phyloP scores from a whole-genome alignment of 768 basidiomycete genomes.

The Crepidotus variabilis region DNA sequence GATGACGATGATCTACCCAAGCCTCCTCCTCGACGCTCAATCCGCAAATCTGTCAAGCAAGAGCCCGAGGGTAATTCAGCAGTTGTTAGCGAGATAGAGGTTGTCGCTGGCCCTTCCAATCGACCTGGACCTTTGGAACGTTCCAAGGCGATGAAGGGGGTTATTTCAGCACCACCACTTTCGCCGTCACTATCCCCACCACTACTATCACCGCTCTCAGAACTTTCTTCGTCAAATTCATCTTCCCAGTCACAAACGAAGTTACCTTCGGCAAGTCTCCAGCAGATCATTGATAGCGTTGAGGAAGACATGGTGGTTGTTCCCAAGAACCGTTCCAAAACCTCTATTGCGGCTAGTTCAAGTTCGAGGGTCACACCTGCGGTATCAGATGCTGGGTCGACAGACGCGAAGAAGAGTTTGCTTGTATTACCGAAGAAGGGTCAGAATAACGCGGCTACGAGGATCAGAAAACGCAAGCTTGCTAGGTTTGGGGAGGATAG shows the following conservation, averaged over 20 bases:
- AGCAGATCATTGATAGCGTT: conserved; percentile 8
- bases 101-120: not conserved
- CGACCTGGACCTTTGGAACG: not conserved
- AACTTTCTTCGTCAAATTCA: not conserved
- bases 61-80: not conserved
- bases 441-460: conserved; percentile 25
- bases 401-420: conserved; percentile 8
- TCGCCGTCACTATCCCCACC: not conserved
- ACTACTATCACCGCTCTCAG: not conserved
- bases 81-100: not conserved
- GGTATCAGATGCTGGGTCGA: not conserved
- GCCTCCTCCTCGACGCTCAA: not conserved
- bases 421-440: conserved; percentile 7
- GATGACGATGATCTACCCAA: conserved; percentile 1
- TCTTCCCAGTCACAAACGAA: not conserved
- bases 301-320: conserved; percentile 14
- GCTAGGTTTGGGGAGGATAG: conserved; percentile 5
- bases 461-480: conserved; percentile 29
- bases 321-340: conserved; percentile 7
- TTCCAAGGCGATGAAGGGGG: not conserved
- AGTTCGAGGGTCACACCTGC: not conserved
- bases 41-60: not conserved
- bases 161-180: conserved; percentile 3
- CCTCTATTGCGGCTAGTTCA: conserved; percentile 1
- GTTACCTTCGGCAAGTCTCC: conserved; percentile 5